Base-by-base conservation (phyloP, 192 early-diverging fungal species). In the Fimicolochytrium jonesii region DNA sequence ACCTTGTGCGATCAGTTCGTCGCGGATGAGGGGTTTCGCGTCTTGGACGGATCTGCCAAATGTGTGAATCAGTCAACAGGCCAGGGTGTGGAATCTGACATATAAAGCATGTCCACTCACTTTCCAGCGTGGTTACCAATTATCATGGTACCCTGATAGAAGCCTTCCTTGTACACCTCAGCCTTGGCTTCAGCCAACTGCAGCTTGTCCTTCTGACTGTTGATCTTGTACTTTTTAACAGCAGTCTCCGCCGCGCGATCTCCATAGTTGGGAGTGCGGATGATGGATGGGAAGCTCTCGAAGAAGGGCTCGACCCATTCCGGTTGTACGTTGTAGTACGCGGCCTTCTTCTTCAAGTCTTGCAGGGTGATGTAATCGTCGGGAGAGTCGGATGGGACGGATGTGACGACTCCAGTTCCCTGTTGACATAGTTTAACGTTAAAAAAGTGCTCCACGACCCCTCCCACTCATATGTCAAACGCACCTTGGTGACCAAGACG, bases 351-450 rank as follows among this genome's bases (percentile, higher is more conserved):
- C 62, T 84, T 86, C 70, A 99, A 71, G 68, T 99, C 96, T 68
- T 83, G 82, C 63, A 97, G 77, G 35, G 95, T 84, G 28, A 91
- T 87, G 75, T 76, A 97, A 78, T 99, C 97, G 70, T 96, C 94
- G 11, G 97, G 97, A 32, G 97, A 96, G 61, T 99, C 97, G 0
- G 95, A 97, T 30, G 97, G 97, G 29, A 99, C 97, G 6, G 97
- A 99, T 0, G 95, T 97, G 32, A 97, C 95, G 25, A 99, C 93
- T 52, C 97, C 97, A 0, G 97, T 99, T 61, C 97, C 97, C 82
- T 82, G 29, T 17, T 7, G 37, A 39, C 7, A 39, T 7, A 7
- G 35, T 30, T 20, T 30, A 65, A 32, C 58, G 54, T 17, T 20
- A 29, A 26, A 64, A 73, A 2, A 29, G n/a, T n/a, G n/a, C n/a